These are phyloP conservation scores for Pneumocystis canis DNA, from an alignment of 1,139 yeast species.

Conservation along the genomic window DNA sequence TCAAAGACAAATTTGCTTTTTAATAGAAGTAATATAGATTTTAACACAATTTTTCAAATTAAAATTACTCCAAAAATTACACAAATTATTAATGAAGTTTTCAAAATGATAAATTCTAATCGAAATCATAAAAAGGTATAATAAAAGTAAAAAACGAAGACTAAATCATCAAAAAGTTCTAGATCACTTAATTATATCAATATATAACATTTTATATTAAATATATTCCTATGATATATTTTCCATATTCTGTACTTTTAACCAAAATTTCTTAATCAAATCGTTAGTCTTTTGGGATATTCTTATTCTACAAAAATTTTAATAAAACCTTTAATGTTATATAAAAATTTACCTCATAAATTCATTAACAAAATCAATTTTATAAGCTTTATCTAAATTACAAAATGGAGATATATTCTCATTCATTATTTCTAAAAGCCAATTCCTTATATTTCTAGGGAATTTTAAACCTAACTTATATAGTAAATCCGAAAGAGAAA, in stretches of 20 bases:
- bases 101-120: neutral
- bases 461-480: neutral
- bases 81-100: neutral
- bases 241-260: neutral
- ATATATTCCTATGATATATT: neutral
- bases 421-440: neutral
- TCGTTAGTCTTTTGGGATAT: neutral
- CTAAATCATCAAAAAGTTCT: neutral
- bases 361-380: neutral
- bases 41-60: neutral
- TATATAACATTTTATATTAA: neutral
- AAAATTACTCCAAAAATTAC: neutral
- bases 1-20: neutral
- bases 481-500: neutral
- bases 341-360: neutral
- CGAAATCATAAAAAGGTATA: neutral
- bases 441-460: neutral
- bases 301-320: neutral
- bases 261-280: neutral
- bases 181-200: neutral
- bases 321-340: neutral
- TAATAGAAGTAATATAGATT: neutral
- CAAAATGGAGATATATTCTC: neutral
- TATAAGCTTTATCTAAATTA: neutral
- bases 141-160: neutral